Evolutionary conservation across 257 asterid species (phyloP).

Genomic region (Solanum peruvianum): DNA sequence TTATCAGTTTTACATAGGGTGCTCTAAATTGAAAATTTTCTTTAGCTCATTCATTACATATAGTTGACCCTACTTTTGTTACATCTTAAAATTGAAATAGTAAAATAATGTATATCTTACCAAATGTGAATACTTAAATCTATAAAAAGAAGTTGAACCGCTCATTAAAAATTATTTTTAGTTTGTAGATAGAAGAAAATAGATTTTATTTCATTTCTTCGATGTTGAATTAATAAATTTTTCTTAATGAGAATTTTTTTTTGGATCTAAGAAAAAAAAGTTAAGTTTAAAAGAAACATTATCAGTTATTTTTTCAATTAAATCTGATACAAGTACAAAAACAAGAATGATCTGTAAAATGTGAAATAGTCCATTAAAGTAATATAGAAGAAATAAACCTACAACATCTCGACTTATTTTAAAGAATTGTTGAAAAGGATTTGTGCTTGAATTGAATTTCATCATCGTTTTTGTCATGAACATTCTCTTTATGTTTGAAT

Average conservation of each 20-base stretch:
- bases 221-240: not conserved
- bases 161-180: too few species aligned
- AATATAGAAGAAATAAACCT: not conserved
- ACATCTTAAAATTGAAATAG: not conserved
- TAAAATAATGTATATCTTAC: not conserved
- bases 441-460: too few species aligned
- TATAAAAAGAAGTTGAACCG: not conserved
- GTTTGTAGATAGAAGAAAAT: too few species aligned
- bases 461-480: too few species aligned
- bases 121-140: not conserved
- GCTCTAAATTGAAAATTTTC: not conserved
- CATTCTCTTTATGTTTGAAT: too few species aligned
- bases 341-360: not conserved
- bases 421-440: too few species aligned
- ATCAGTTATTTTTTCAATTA: too few species aligned
- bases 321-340: too few species aligned
- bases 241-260: too few species aligned
- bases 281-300: too few species aligned
- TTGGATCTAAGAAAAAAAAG: too few species aligned
- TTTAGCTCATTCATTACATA: not conserved
- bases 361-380: too few species aligned
- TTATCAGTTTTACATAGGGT: not conserved
- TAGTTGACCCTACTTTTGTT: not conserved
- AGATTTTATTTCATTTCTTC: not conserved
- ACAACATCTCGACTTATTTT: not conserved